Base-by-base conservation (phyloP, 2,329 filamentous ascomycete genomes). In the Aureobasidium sp. region DNA sequence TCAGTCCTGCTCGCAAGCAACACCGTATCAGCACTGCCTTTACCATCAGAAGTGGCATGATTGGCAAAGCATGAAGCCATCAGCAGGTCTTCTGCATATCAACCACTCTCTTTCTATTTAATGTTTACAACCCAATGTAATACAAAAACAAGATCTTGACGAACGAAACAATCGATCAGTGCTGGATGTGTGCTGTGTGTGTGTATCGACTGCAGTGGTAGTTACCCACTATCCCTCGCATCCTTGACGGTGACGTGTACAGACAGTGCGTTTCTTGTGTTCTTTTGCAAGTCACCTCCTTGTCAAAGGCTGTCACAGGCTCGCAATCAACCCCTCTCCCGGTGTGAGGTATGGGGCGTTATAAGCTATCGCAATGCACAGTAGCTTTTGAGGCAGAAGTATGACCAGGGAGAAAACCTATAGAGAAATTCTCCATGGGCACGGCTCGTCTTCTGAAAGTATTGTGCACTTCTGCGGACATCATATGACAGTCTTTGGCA, bases 11-110 rank as follows among this genome's bases (percentile, higher is more conserved):
- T 24, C 39, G 32, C 20, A 62, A 62, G n/a, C 29, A 15, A 24
- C 50, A 62, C n/a, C 57, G 61, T 5, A 48, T 62, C 51, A 62
- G 61, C 32, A 57, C 61, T 6, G 51, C 50, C 5, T 62, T 62
- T 20, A 55, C 51, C 17, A 50, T 62, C 9, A 56, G 61, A 39
- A 43, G 52, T 41, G 44, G 50, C 8, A 48, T 62, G 41, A 50
- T 62, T 24, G 44, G 61, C 24, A 48, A 57, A 32, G 61, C 44
- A 3, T 44, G 26, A 50, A n/a, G 37, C 24, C 2, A 29, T 17
- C 10, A 26, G 20, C 5, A 55, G 12, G 6, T 5, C 17, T 4
- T 24, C 20, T 20, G 8, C 36, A 41, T 29, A 41, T 7, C 52
- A 43, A 17, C 9, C n/a, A 29, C 24, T 32, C 10, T 32, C 26